These are phyloP conservation scores for Ajuga chamaepitys DNA, from an alignment of 257 asterid genomes.

Conservation along the genomic window DNA sequence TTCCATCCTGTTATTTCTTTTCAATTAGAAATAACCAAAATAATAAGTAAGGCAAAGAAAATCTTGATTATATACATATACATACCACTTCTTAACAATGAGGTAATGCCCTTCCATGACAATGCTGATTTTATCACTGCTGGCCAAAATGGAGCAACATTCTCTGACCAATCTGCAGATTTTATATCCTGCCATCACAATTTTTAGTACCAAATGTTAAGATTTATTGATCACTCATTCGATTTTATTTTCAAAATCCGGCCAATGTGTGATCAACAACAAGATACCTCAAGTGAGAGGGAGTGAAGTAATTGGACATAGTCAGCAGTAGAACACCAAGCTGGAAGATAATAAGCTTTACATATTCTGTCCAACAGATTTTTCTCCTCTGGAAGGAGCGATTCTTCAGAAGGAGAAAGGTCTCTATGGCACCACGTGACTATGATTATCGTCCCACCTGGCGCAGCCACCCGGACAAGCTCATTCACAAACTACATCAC, in stretches of 20 bases:
- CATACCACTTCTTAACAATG: conserved; percentile 67
- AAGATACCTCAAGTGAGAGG: conserved; percentile 62
- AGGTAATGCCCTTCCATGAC: conserved; percentile 86
- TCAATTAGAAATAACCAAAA: not conserved
- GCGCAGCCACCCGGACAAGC: conserved; percentile 90
- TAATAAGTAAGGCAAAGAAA: not conserved
- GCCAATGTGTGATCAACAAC: not conserved
- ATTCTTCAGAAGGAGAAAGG: conserved; percentile 64
- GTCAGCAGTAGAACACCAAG: conserved; percentile 87
- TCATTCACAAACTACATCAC: conserved; percentile 68
- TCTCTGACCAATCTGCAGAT: conserved; percentile 78
- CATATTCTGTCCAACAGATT: conserved; percentile 60
- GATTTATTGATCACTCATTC: no score
- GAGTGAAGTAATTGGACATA: conserved; percentile 68
- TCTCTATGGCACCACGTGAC: conserved; percentile 99
- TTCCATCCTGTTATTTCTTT: conserved; percentile 66
- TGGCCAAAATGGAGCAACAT: conserved; percentile 98
- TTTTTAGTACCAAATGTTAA: not conserved
- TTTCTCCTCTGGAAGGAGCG: conserved; percentile 57
- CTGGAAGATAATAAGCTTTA: conserved; percentile 75
- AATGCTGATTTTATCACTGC: conserved; percentile 83
- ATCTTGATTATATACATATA: not conserved
- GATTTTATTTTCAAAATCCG: no score
- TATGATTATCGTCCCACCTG: conserved; percentile 83
- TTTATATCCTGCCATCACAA: conserved; percentile 56